Percentiles rank a stretch among this genome's conserved stretches.
Conservation (phyloP, 1,139 yeast genomes). For the Schwanniomyces etchellsii region DNA sequence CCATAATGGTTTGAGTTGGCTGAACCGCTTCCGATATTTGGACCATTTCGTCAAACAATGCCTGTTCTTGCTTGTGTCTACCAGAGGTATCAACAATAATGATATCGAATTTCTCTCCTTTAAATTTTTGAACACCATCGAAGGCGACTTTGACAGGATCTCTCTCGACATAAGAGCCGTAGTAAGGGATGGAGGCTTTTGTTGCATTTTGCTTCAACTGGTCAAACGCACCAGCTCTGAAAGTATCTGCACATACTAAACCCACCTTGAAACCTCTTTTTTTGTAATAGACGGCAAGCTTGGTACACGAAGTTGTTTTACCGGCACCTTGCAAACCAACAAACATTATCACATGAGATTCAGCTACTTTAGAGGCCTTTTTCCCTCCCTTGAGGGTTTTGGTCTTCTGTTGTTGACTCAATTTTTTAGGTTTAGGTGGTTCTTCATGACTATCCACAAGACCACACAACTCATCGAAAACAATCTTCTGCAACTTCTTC, state of each 20-base stretch:
- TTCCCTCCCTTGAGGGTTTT: constrained; percentile 26
- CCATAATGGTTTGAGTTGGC: constrained; percentile 96
- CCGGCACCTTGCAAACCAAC: constrained; percentile 99
- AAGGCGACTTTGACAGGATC: constrained; percentile 91
- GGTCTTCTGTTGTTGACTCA: constrained; percentile 13
- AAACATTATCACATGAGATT: constrained; percentile 75
- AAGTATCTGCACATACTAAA: constrained; percentile 96
- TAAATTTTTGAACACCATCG: constrained; percentile 90
- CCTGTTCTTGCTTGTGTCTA: constrained; percentile 93
- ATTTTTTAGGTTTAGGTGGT: constrained; percentile 82
- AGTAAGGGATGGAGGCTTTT: constrained; percentile 89
- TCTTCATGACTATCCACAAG: constrained; percentile 67
- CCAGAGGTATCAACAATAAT: constrained; percentile 98
- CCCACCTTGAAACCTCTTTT: constrained; percentile 94
- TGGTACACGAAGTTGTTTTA: constrained; percentile 96
- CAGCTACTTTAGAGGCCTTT: constrained; percentile 18
- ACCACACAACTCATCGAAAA: constrained; percentile 84
- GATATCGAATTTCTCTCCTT: constrained; percentile 84
- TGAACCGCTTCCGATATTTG: constrained; percentile 81
- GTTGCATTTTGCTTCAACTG: constrained; percentile 97
- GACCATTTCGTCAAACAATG: constrained; percentile 88
- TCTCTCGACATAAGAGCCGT: constrained; percentile 91
- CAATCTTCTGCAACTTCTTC: constrained; percentile 82
- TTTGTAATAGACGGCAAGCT: constrained; percentile 90
- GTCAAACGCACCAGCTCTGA: constrained; percentile 99